A percentile compares a stretch with the other conserved stretches of the same genome.
Evolutionary conservation across 2,329 filamentous ascomycete species (phyloP).

Genomic region (Aspergillus sp.): DNA sequence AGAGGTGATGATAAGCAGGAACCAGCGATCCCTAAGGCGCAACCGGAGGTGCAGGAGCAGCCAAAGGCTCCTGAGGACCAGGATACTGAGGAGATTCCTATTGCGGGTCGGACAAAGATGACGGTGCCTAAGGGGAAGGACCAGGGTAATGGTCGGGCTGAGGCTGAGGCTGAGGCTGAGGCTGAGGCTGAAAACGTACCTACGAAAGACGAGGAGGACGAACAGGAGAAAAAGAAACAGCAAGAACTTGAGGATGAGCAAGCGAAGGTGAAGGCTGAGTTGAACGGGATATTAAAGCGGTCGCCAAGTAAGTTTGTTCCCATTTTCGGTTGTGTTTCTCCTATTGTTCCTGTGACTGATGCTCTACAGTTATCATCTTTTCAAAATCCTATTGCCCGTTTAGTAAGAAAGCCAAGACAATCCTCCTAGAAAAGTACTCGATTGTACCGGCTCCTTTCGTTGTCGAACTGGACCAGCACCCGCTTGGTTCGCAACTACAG

Average conservation of each 20-base stretch:
- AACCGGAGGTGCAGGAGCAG: neutral
- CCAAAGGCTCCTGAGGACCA: neutral
- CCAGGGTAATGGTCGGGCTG: slow-evolving; percentile 25
- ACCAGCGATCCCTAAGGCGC: slow-evolving; percentile 36
- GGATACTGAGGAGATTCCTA: slow-evolving; percentile 45
- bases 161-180: neutral
- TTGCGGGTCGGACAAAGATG: slow-evolving; percentile 57
- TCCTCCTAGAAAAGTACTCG: slow-evolving; percentile 79
- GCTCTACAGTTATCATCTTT: slow-evolving; percentile 78
- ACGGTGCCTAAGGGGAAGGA: slow-evolving; percentile 40
- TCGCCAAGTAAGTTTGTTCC: slow-evolving; percentile 66
- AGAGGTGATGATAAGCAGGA: slow-evolving; percentile 39
- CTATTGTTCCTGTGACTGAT: neutral
- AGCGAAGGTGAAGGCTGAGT: slow-evolving; percentile 60
- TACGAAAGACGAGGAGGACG: slow-evolving; percentile 38
- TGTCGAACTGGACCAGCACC: slow-evolving; percentile 85
- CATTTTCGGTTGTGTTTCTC: neutral
- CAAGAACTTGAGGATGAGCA: slow-evolving; percentile 56
- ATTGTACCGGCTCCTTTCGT: slow-evolving; percentile 82
- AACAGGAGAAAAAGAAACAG: slow-evolving; percentile 46
- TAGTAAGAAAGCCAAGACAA: slow-evolving; percentile 79
- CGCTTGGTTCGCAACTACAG: slow-evolving; percentile 72
- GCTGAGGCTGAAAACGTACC: neutral
- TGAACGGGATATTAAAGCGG: slow-evolving; percentile 78
- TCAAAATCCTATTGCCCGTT: slow-evolving; percentile 91